Base-by-base conservation (phyloP, 495 filamentous ascomycete species). In the Aspergillus incahuasiensis region DNA sequence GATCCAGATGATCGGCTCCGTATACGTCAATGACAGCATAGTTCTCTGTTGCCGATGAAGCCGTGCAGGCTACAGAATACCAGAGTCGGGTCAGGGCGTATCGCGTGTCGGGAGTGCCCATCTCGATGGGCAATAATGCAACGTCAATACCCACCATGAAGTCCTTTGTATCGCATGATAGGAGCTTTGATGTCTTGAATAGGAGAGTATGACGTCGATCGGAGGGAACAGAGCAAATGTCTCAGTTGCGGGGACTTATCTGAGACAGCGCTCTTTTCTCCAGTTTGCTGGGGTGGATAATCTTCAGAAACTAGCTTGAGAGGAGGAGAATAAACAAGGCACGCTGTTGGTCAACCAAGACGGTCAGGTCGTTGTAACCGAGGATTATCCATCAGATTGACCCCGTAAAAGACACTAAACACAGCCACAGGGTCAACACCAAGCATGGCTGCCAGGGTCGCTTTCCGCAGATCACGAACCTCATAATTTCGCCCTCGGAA, bases 191-290 rank as follows among this genome's bases (percentile, higher is more conserved):
- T 34, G 25, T 19, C 18, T 30, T n/a, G n/a, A 28, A 48, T 6
- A 40, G 39, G 49, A 9, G 16, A 20, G 24, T 19, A 52, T 42
- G 49, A 41, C 39, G 49, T 42, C 49, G 49, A 30, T 43, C 8
- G 24, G n/a, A 40, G 46, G 46, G 32, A 44, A 42, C 30, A 22
- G n/a, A 25, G 50, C 18, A 18, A 28, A 51, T 60, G 58, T 56
- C 58, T 60, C 58, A 60, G 32, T 35, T 35, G 32, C 32, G 32
- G 32, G 32, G 32, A 35, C 32, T 41, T 25, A 19, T 38, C 52
- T 32, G 42, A 60, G 52, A 60, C 58, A 60, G 9, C 35, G 48
- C 38, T 50, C 19, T 25, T 38, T 7, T n/a, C 34, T 13, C 34
- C 13, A n/a, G 48, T 34, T 44, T 24, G 43, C 21, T 28, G 21